A percentile compares a stretch with the other conserved stretches of the same genome.
phyloP scores from a whole-genome alignment of 2,329 filamentous ascomycete species.

The Exophiala xenobiotica region DNA sequence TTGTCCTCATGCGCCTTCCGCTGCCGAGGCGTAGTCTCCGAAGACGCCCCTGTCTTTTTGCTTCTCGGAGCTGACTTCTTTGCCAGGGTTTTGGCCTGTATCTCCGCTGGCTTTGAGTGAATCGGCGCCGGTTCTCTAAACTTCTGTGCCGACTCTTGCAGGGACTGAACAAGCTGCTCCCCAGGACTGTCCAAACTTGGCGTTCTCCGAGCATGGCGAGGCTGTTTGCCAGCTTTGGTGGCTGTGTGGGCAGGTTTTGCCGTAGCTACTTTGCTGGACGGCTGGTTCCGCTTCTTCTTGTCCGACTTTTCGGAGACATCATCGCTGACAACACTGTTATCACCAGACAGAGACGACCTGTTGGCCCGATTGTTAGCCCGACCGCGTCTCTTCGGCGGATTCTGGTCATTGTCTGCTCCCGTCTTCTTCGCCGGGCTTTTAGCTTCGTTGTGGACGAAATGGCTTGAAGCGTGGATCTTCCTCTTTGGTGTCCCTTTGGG shows the following conservation, averaged over 20 bases:
- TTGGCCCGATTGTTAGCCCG: no score
- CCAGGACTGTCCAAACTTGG: conserved; percentile 24
- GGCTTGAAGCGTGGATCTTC: no score
- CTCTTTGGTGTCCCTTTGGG: not conserved
- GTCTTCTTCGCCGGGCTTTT: no score
- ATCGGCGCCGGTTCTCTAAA: not conserved
- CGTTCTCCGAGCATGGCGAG: not conserved
- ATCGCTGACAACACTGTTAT: not conserved
- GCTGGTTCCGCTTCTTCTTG: no score
- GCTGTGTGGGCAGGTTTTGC: not conserved
- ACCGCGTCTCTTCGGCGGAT: no score
- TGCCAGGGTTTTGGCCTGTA: not conserved
- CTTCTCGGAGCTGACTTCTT: conserved; percentile 5
- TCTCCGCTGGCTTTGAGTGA: not conserved
- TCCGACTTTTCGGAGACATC: not conserved
- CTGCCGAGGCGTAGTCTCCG: no score
- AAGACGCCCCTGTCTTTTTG: no score
- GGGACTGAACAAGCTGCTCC: conserved; percentile 26
- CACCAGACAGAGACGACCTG: not conserved
- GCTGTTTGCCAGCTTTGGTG: conserved; percentile 1
- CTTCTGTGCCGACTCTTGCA: conserved; percentile 19
- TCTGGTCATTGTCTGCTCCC: no score
- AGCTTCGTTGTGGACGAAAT: no score
- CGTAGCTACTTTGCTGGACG: not conserved
- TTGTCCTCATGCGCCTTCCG: no score